Conservation (phyloP, 495 filamentous ascomycete species). For the Aspergillus diversus region DNA sequence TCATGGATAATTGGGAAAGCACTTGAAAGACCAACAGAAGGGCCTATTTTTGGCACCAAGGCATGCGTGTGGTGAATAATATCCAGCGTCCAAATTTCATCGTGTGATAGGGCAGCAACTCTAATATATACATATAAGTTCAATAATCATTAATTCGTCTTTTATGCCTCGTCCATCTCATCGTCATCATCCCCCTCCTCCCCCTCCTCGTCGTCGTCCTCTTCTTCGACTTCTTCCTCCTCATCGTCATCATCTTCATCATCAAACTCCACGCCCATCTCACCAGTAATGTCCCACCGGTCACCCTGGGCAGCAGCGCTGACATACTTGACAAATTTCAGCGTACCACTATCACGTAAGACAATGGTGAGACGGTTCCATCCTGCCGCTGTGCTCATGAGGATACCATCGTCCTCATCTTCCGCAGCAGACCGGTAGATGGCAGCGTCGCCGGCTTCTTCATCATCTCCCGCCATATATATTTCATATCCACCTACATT, state of each 20-base stretch:
- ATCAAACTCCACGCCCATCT: slow-evolving; percentile 51
- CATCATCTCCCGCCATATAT: slow-evolving; percentile 89
- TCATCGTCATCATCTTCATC: slow-evolving; percentile 38
- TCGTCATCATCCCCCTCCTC: slow-evolving; percentile 17
- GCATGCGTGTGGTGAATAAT: too few relatives aligned
- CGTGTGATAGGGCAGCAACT: too few relatives aligned
- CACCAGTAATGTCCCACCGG: slow-evolving; percentile 87
- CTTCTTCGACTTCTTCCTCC: slow-evolving; percentile 27
- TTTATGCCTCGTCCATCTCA: slow-evolving; percentile 19
- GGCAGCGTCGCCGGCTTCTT: slow-evolving; percentile 56
- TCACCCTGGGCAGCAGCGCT: slow-evolving; percentile 80
- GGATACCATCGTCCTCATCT: slow-evolving; percentile 86
- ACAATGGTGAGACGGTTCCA: slow-evolving; percentile 94
- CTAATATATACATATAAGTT: slow-evolving; percentile 5
- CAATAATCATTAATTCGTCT: slow-evolving; percentile 20
- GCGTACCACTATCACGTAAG: slow-evolving; percentile 78
- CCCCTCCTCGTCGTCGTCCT: slow-evolving; percentile 20
- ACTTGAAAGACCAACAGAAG: too few relatives aligned
- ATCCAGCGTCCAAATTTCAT: too few relatives aligned
- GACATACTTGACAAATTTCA: slow-evolving; percentile 97
- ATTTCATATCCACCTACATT: slow-evolving; percentile 83
- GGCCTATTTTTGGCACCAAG: too few relatives aligned
- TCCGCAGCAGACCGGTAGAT: slow-evolving; percentile 75
- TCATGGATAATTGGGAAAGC: too few relatives aligned
- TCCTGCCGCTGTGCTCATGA: slow-evolving; percentile 83